Evolutionary conservation across 768 basidiomycete genomes (phyloP).

Genomic region (Lactifluus pinguis): DNA sequence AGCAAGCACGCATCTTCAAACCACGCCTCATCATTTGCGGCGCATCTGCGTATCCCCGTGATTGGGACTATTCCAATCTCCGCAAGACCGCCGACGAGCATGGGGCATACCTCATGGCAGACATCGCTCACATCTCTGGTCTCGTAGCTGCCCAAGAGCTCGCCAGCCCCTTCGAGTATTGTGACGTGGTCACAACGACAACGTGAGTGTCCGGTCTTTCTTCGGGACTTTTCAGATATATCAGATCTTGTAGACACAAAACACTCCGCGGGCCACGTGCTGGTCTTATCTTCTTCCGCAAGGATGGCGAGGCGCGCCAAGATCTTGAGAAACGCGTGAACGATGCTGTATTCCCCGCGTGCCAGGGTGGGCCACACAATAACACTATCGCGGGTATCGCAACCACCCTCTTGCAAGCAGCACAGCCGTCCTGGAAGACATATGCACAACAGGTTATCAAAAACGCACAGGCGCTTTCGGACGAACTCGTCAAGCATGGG

Average conservation of each 20-base stretch:
- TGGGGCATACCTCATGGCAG: conserved; percentile 89
- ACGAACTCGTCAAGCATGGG: conserved; percentile 61
- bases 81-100: conserved; percentile 77
- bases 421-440: conserved; percentile 78
- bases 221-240: neutral
- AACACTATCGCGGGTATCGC: conserved; percentile 96
- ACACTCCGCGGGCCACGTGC: conserved; percentile 97
- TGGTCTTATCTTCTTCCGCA: conserved; percentile 97
- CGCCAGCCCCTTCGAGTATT: conserved; percentile 87
- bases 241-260: conserved; percentile 63
- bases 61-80: conserved; percentile 89
- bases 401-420: conserved; percentile 83
- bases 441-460: conserved; percentile 94
- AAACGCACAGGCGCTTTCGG: conserved; percentile 75
- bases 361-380: conserved; percentile 99
- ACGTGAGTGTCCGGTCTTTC: conserved; percentile 45
- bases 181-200: conserved; percentile 96
- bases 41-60: conserved; percentile 96
- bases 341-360: conserved; percentile 98
- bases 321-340: conserved; percentile 97
- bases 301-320: conserved; percentile 67
- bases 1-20: conserved; percentile 92
- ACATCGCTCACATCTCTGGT: conserved; percentile 97
- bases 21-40: conserved; percentile 94
- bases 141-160: conserved; percentile 89